Percentiles rank a stretch among this genome's conserved stretches.
Evolutionary conservation across 352 stramenopile species (phyloP).

Genomic region (Pythium angustatum): DNA sequence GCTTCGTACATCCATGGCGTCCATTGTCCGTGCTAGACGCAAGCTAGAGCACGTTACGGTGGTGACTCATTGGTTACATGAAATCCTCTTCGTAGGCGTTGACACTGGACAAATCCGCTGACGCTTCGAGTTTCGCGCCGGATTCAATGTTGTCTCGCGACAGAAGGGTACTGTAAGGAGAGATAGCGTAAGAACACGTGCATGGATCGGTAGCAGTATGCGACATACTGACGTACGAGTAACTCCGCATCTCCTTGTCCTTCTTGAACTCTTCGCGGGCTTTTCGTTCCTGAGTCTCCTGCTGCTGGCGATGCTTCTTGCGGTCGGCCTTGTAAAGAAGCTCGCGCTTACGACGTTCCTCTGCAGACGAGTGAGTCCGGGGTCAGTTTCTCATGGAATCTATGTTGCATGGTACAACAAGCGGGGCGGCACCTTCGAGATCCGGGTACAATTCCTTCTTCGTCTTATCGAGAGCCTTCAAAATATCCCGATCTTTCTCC

Average conservation of each 20-base stretch:
- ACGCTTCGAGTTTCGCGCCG: constrained; percentile 40
- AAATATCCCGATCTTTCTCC: constrained; percentile 86
- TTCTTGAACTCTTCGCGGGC: constrained; percentile 62
- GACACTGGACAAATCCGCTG: constrained; percentile 58
- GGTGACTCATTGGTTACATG: too few species aligned
- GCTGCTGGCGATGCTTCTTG: constrained; percentile 64
- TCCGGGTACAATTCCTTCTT: constrained; percentile 79
- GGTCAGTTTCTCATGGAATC: too few species aligned
- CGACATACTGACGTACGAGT: constrained; percentile 47
- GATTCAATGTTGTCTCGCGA: constrained; percentile 67
- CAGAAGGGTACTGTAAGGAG: constrained; percentile 47
- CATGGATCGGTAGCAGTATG: neutral
- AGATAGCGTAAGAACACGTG: neutral
- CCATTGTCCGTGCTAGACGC: too few species aligned
- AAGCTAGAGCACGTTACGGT: too few species aligned
- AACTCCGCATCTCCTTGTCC: constrained; percentile 75
- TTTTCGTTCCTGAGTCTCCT: constrained; percentile 56
- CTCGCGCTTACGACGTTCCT: constrained; percentile 65
- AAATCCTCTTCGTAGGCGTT: constrained; percentile 84
- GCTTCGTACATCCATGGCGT: too few species aligned
- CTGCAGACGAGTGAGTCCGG: too few species aligned
- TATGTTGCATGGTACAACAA: too few species aligned
- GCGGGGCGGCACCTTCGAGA: constrained; percentile 83
- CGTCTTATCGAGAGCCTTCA: constrained; percentile 88
- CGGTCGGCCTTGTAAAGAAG: constrained; percentile 70